A percentile compares a stretch with the other conserved stretches of the same genome.
phyloP scores from a whole-genome alignment of 352 stramenopile genomes.

The Pythium guiyangense region DNA sequence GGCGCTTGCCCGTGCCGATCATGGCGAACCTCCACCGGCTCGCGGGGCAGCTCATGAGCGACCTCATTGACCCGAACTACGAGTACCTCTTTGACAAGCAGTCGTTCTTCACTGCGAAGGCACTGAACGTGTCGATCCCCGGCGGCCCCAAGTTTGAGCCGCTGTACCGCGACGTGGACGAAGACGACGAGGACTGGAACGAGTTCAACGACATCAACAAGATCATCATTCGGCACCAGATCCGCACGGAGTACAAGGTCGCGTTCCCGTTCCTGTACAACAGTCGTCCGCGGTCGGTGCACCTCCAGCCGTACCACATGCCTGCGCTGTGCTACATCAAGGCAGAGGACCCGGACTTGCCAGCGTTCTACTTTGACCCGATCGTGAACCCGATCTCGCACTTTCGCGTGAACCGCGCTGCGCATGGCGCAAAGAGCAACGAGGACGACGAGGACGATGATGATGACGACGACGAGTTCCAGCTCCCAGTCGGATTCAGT shows the following conservation, averaged over 20 bases:
- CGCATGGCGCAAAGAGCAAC: slow-evolving; percentile 23
- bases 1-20: slow-evolving; percentile 95
- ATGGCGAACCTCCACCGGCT: slow-evolving; percentile 98
- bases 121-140: slow-evolving; percentile 99
- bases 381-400: slow-evolving; percentile 98
- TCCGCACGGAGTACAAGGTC: slow-evolving; percentile 99
- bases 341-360: slow-evolving; percentile 92
- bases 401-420: slow-evolving; percentile 78
- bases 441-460: slow-evolving; percentile 50
- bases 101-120: slow-evolving; percentile 99
- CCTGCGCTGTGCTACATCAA: slow-evolving; percentile 97
- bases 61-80: slow-evolving; percentile 96
- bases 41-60: slow-evolving; percentile 95
- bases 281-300: slow-evolving; percentile 93
- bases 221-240: slow-evolving; percentile 99
- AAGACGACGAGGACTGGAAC: slow-evolving; percentile 99
- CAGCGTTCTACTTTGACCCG: slow-evolving; percentile 96
- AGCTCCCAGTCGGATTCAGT: slow-evolving; percentile 83
- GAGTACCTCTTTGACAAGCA: slow-evolving; percentile 93
- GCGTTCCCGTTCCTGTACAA: slow-evolving; percentile 99
- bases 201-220: slow-evolving; percentile 99
- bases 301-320: slow-evolving; percentile 95
- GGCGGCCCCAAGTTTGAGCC: slow-evolving; percentile 99
- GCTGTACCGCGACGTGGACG: slow-evolving; percentile 96
- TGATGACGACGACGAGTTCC: slow-evolving; percentile 88